Evolutionary conservation across 31 red algal genomes (phyloP).

Genomic region (Porphyra umbilicalis): DNA sequence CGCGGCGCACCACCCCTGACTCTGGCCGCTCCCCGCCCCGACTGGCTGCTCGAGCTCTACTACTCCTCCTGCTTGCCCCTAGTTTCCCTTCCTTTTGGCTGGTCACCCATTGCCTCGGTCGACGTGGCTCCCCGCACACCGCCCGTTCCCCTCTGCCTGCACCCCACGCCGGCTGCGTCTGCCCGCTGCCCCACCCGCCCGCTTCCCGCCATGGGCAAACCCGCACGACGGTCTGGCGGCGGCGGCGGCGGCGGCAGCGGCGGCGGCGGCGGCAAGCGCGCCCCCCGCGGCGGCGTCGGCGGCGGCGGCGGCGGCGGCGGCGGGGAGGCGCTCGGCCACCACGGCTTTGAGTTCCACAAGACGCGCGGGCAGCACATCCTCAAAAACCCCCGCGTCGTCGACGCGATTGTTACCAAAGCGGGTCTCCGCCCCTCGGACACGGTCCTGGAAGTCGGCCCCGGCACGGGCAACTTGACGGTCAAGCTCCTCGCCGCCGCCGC

Average conservation of each 20-base stretch:
- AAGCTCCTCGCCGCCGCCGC: slow-evolving; percentile 51
- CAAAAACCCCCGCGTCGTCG: slow-evolving; percentile 73
- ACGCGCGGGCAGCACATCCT: slow-evolving; percentile 91
- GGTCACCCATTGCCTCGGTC: too few species aligned
- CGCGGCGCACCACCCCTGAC: too few species aligned
- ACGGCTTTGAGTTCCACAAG: slow-evolving; percentile 87
- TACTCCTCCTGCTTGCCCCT: too few species aligned
- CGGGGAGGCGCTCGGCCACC: slow-evolving; percentile 32
- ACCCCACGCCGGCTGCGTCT: not conserved
- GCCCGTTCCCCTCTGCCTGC: not conserved
- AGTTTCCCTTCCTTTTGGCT: too few species aligned
- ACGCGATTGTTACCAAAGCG: slow-evolving; percentile 71
- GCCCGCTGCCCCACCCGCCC: not conserved
- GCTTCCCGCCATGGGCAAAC: not conserved
- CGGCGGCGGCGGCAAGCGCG: not conserved
- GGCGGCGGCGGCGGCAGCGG: too few species aligned
- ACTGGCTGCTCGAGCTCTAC: too few species aligned
- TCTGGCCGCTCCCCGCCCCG: too few species aligned
- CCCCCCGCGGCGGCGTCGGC: not conserved
- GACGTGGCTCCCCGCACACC: too few species aligned
- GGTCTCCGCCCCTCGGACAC: slow-evolving; percentile 68
- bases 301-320: slow-evolving; percentile 9
- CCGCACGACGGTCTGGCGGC: not conserved
- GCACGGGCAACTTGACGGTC: slow-evolving; percentile 98
- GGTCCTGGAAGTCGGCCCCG: slow-evolving; percentile 90